Percentiles rank a stretch among this genome's conserved stretches.
Evolutionary conservation across 1,284 basidiomycete genomes (phyloP).

Genomic region (Ustilago tritici): DNA sequence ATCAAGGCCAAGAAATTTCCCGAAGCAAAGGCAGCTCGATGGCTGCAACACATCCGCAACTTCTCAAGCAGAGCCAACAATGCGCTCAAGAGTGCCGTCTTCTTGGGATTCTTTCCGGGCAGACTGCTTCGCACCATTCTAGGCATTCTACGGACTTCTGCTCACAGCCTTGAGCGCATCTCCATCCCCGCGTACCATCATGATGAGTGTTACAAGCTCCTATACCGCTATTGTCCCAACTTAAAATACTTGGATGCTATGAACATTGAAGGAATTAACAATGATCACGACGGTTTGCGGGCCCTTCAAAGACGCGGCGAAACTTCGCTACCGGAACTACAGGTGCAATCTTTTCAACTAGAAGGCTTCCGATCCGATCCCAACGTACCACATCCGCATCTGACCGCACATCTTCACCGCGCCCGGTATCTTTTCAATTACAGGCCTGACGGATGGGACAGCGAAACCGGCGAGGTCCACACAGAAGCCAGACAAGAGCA

Average conservation of each 20-base stretch:
- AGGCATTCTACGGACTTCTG: slow-evolving; percentile 12
- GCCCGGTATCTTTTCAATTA: neutral
- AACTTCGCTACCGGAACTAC: neutral
- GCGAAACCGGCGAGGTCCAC: neutral
- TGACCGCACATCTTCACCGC: neutral
- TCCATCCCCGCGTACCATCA: neutral
- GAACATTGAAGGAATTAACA: neutral
- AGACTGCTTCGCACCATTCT: slow-evolving; percentile 4
- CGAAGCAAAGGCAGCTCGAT: neutral
- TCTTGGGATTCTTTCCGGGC: neutral
- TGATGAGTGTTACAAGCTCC: neutral
- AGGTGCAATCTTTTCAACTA: neutral
- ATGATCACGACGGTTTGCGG: neutral
- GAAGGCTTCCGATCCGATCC: neutral
- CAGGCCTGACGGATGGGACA: neutral
- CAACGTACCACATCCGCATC: neutral
- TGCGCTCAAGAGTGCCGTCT: slow-evolving; percentile 16
- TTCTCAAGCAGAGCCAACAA: slow-evolving; percentile 7
- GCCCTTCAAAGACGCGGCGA: neutral
- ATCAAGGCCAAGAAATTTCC: neutral
- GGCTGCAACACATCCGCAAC: slow-evolving; percentile 17
- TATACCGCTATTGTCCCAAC: slow-evolving; percentile 21
- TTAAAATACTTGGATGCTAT: slow-evolving; percentile 5
- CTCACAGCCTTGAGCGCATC: slow-evolving; percentile 17
- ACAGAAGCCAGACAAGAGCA: neutral